Evolutionary conservation across 495 filamentous ascomycete genomes (phyloP).

Genomic region (Penicillium ochrochloron): DNA sequence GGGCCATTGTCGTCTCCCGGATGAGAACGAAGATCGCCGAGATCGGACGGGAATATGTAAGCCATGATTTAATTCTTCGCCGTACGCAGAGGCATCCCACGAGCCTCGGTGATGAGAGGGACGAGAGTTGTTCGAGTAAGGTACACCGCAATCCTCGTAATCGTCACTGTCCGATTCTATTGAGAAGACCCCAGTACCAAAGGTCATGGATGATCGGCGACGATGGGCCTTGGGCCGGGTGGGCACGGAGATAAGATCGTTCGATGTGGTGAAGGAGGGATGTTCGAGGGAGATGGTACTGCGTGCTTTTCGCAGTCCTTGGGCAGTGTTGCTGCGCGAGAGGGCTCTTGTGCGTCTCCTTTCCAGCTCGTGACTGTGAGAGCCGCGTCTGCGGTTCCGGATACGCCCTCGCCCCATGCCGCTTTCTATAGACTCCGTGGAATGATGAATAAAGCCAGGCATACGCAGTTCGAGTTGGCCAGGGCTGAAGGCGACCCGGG

Average conservation of each 20-base stretch:
- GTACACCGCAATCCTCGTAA: conserved; percentile 24
- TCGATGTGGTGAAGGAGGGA: conserved; percentile 20
- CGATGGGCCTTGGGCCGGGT: conserved; percentile 21
- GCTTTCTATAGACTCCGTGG: conserved; percentile 28
- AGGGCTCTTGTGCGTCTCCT: conserved; percentile 24
- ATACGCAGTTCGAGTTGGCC: conserved; percentile 64
- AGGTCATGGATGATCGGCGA: conserved; percentile 28
- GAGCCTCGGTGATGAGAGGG: conserved; percentile 14
- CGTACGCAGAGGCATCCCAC: conserved; percentile 26
- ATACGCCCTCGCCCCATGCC: conserved; percentile 29
- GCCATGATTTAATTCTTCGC: conserved; percentile 12
- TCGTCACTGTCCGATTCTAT: conserved; percentile 35
- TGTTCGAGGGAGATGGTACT: conserved; percentile 41
- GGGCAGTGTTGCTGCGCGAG: conserved; percentile 19
- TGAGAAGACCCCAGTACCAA: conserved; percentile 20
- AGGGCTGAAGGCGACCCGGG: conserved; percentile 78
- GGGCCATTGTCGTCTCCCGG: conserved; percentile 17
- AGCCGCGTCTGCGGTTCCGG: conserved; percentile 36
- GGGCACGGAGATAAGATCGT: conserved; percentile 17
- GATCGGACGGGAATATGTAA: conserved; percentile 25
- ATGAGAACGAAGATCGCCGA: conserved; percentile 31
- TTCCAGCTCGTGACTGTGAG: conserved; percentile 41
- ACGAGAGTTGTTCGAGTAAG: conserved; percentile 14
- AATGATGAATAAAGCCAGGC: conserved; percentile 24
- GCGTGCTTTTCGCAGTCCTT: conserved; percentile 36